These are phyloP conservation scores for Petasospora rhodanensis DNA, from an alignment of 1,139 yeast species.

Conservation along the genomic window DNA sequence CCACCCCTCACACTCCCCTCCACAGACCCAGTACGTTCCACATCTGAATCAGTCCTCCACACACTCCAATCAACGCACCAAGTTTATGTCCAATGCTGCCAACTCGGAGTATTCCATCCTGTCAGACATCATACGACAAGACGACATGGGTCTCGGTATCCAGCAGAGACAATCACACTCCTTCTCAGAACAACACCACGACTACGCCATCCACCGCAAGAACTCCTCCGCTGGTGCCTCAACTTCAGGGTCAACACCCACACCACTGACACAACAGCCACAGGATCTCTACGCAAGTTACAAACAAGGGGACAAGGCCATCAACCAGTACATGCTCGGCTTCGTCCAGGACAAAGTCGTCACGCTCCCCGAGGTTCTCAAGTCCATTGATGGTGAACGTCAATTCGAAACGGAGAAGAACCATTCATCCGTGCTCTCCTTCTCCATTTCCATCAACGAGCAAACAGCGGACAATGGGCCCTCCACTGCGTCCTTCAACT, in stretches of 20 bases:
- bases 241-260: conserved; percentile 15
- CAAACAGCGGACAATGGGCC: conserved; percentile 18
- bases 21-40: conserved; percentile 4
- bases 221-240: conserved; percentile 19
- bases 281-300: conserved; percentile 23
- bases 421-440: conserved; percentile 41
- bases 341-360: conserved; percentile 28
- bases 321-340: conserved; percentile 60
- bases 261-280: conserved; percentile 4
- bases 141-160: conserved; percentile 21
- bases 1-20: too few species aligned
- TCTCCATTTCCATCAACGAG: conserved; percentile 43
- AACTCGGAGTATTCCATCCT: conserved; percentile 74
- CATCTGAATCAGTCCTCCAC: conserved; percentile 2
- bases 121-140: conserved; percentile 66
- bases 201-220: conserved; percentile 1
- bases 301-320: conserved; percentile 29
- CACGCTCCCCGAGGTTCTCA: conserved; percentile 54
- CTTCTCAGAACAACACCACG: neutral
- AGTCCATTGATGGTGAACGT: conserved; percentile 42
- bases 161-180: conserved; percentile 6
- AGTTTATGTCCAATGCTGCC: conserved; percentile 67
- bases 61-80: conserved; percentile 19
- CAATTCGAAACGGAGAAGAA: conserved; percentile 31
- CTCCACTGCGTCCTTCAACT: neutral